Conservation (phyloP, 2,329 filamentous ascomycete genomes). For the Coleophoma crateriformis region DNA sequence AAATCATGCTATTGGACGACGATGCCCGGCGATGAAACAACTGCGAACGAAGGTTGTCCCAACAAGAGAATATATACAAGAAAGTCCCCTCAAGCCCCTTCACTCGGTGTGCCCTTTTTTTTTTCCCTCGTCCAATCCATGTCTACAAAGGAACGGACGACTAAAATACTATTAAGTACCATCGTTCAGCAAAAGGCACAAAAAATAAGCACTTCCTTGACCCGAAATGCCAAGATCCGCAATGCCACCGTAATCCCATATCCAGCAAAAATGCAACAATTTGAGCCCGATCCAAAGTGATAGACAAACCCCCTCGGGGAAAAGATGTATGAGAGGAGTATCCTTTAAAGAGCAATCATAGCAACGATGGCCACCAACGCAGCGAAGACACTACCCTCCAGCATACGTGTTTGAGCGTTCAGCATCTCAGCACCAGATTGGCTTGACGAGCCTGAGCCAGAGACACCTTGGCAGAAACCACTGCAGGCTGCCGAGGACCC, state of each 20-base stretch:
- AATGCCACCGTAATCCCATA: conserved; percentile 9
- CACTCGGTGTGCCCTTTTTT: too few relatives aligned
- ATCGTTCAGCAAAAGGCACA: too few relatives aligned
- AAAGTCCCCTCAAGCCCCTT: too few relatives aligned
- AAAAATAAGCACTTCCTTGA: too few relatives aligned
- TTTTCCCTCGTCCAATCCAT: too few relatives aligned
- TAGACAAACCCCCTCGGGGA: conserved; percentile 53
- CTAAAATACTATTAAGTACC: too few relatives aligned
- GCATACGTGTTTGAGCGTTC: conserved; percentile 15
- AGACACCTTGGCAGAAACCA: conserved; percentile 26
- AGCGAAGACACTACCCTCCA: conserved; percentile 24
- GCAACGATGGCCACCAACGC: conserved; percentile 23
- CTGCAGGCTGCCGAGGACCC: conserved; percentile 11
- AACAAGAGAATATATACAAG: too few relatives aligned
- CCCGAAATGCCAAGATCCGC: neutral
- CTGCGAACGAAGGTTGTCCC: too few relatives aligned
- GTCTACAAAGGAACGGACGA: too few relatives aligned
- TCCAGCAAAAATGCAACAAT: conserved; percentile 8
- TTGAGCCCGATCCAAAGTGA: conserved; percentile 73
- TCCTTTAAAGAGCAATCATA: conserved; percentile 22
- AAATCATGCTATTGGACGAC: too few relatives aligned
- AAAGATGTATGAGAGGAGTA: conserved; percentile 48
- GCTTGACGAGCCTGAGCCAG: conserved; percentile 4
- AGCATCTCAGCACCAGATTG: conserved; percentile 20
- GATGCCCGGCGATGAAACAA: too few relatives aligned